Base-by-base conservation (phyloP, 2,329 filamentous ascomycete species). In the Nannizzia gypsea region DNA sequence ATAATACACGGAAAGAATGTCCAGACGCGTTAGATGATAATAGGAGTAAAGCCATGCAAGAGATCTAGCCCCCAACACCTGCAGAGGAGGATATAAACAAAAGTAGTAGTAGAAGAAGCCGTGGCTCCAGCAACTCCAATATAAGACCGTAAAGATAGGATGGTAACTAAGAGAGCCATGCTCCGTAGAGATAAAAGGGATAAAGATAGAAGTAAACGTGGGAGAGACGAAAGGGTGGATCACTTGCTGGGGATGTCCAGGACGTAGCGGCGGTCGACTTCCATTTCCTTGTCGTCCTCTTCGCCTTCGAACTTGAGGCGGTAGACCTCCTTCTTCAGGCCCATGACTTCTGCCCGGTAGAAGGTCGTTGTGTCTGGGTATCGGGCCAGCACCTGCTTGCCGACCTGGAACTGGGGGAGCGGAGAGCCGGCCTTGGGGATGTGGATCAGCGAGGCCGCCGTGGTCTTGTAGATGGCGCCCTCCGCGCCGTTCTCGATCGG, bases 281-380 rank as follows among this genome's bases (percentile, higher is more conserved):
- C 82, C 72, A 89, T 87, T 70, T 88, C 81, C 64, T 84, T 89
- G 66, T 84, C 85, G 63, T 80, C 76, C 69, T 89, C 87, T 66
- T 90, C 87, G 13, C 88, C 88, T 69, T 92, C 89, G 66, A 92
- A 92, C 63, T 88, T 84, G 64, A 92, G 76, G 60, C 73, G 70
- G 63, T 76, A 78, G 58, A 72, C 71, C 52, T 77, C 75, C 64
- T 77, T 80, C 67, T 75, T 85, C 77, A 77, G 82, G 38, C 85
- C 85, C 73, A 89, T 87, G 6, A 92, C 88, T 66, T 90, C 87
- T 1, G 89, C 89, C 69, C 88, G 85, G 71, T 93, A 93, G 67
- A 93, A 92, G 0, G 88, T 91, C 0, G 89, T 91, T 0, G 89
- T 92, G 66, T 90, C 85, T 0, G 89, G 89, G 68, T 93, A 93